Percentiles rank a stretch among this genome's conserved stretches.
Conservation (phyloP, 805 yeast genomes). For the Saturnispora zaruensis region DNA sequence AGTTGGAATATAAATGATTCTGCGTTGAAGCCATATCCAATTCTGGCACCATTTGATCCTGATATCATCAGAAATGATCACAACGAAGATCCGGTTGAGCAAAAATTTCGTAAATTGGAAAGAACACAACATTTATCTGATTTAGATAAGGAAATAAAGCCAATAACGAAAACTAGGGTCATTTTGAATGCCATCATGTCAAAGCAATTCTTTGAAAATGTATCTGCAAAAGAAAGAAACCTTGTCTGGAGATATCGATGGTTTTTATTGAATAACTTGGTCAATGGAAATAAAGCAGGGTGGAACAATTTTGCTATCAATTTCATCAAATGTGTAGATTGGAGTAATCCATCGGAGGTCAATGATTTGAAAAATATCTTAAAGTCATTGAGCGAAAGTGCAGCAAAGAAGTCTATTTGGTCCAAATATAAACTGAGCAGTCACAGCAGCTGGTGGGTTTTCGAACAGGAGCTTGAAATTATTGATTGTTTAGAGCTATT, state of each 20-base stretch:
- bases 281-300: slow-evolving; percentile 27
- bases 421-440: neutral
- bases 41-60: slow-evolving; percentile 49
- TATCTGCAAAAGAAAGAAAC: slow-evolving; percentile 77
- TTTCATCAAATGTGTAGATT: slow-evolving; percentile 76
- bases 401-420: slow-evolving; percentile 4
- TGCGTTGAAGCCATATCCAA: slow-evolving; percentile 2
- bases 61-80: slow-evolving; percentile 40
- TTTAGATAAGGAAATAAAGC: slow-evolving; percentile 78
- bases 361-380: slow-evolving; percentile 52
- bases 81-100: slow-evolving; percentile 74
- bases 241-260: slow-evolving; percentile 87
- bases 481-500: slow-evolving; percentile 58
- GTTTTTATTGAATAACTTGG: slow-evolving; percentile 52
- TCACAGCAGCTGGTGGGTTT: slow-evolving; percentile 19
- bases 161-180: slow-evolving; percentile 74
- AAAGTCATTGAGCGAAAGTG: slow-evolving; percentile 21
- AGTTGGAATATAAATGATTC: slow-evolving; percentile 10
- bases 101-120: slow-evolving; percentile 75
- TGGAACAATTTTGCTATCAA: slow-evolving; percentile 39
- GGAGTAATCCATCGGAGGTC: slow-evolving; percentile 79
- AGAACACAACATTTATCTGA: slow-evolving; percentile 73
- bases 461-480: slow-evolving; percentile 28
- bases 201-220: slow-evolving; percentile 76
- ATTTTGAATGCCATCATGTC: slow-evolving; percentile 59